Evolutionary conservation across 805 yeast species (phyloP), one percentile per base, ranked within the genome.

Genomic region (Schwanniomyces occidentalis): DNA sequence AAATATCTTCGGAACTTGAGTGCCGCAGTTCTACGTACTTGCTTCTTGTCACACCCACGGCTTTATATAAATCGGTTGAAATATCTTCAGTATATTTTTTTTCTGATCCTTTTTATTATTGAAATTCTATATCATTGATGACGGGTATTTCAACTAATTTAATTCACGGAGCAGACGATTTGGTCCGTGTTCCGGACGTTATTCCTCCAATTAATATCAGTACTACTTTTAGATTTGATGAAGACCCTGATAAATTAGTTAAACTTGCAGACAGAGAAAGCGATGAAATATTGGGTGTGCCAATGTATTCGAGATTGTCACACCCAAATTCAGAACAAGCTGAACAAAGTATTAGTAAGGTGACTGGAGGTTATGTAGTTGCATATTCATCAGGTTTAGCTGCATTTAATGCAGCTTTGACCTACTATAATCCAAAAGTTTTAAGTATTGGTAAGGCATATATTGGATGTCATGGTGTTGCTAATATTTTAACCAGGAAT

Each of bases 161-260:
- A 8, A 71, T 90, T 32, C 96, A 89, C 52, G 89, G 79, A 0
- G 95, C 86, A 42, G 87, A 83, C 46, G 63, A 58, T 4, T 51
- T 68, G 20, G 64, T 71, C 40, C 63, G 85, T 43, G 85, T 78
- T 5, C 51, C 73, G 0, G 90, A 84, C 49, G 82, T 83, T 25
- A 80, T 82, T 1, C 81, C 91, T 5, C 95, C 97, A 16, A 81
- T 90, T 40, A 85, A 85, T 43, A 82, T 86, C 3, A 60, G 93
- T 2, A 84, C 96, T 1, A 90, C 95, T 1, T 89, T 67, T 58
- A 70, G 76, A 35, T 90, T 89, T 58, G 60, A 75, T 18, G 55
- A 68, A 3, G 74, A 85, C 42, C 88, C 90, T 1, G 65, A 54
- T 0, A 63, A 78, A 16, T 65, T 85, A 28, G 51, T 64, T 9